Conservation (phyloP, 139 green algal species). For the Nannochloris sp. region DNA sequence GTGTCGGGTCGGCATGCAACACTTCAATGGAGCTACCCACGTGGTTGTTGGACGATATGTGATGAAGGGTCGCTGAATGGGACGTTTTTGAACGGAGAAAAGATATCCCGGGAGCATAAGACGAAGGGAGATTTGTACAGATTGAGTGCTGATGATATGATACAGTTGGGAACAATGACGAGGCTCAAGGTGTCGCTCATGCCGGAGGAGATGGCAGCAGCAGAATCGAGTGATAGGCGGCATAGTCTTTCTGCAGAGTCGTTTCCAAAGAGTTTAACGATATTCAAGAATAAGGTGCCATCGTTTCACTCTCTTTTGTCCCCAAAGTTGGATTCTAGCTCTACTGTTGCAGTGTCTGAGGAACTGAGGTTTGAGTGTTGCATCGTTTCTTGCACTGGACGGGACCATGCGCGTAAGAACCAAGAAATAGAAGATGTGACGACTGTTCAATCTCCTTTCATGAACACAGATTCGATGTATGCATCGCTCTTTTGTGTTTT, state of each 20-base stretch:
- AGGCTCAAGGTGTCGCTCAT: conserved; percentile 33
- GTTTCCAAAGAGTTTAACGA: conserved; percentile 25
- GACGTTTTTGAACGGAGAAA: conserved; percentile 47
- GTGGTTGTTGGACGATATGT: conserved; percentile 36
- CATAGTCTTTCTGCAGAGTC: conserved; percentile 8
- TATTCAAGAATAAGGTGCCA: conserved; percentile 30
- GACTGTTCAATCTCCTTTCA: conserved; percentile 28
- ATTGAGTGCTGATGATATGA: conserved; percentile 40
- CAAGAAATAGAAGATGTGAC: conserved; percentile 33
- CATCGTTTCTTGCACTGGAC: conserved; percentile 22
- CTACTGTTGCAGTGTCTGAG: conserved; percentile 12
- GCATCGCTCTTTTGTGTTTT: conserved; percentile 49
- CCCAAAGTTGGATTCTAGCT: conserved; percentile 27
- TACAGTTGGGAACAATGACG: conserved; percentile 32
- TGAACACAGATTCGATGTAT: conserved; percentile 7
- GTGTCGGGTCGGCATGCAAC: conserved; percentile 50
- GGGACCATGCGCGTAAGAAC: conserved; percentile 33
- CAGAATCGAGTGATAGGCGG: conserved; percentile 9
- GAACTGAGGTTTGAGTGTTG: conserved; percentile 38
- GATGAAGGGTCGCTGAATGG: conserved; percentile 70
- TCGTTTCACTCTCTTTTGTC: conserved; percentile 24
- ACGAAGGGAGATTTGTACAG: conserved; percentile 29
- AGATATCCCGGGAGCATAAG: conserved; percentile 46
- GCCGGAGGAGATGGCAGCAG: conserved; percentile 22
- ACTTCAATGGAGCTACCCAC: conserved; percentile 37